Base-by-base conservation (phyloP, 2,329 filamentous ascomycete species). In the Pseudogymnoascus sp. region DNA sequence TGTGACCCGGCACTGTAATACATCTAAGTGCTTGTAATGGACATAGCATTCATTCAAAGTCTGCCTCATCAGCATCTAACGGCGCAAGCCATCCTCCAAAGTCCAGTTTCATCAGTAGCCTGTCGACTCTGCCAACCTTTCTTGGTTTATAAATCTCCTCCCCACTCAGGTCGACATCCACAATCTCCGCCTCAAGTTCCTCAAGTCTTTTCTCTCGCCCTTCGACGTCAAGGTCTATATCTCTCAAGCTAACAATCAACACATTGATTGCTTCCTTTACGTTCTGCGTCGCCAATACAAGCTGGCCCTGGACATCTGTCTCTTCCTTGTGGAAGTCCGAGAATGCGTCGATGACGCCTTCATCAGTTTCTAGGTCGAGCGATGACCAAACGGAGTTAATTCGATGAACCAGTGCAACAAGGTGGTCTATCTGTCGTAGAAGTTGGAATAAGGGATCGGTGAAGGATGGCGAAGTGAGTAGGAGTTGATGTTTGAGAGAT, bases 51-150 rank as follows among this genome's bases (percentile, higher is more conserved):
- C 13, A 57, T 9, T 57, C 50, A 6, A 33, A 57, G n/a, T 21
- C 50, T 2, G 28, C 50, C 2, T 57, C 50, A 8, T 57, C 28
- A 9, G 50, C 4, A 21, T 57, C 50, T 21, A 57, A 57, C 8
- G 50, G 50, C 33, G 50, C 26, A 35, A 75, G 74, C 73, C 73
- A 75, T 0, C 70, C 69, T 4, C 73, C 73, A 68, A 75, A 75
- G 68, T 96, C 92, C 69, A 97, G 78, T 78, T 96, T 96, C 91
- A 96, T 96, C 72, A 97, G 75, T 72, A 97, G 76, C 64, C 90
- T 81, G 77, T 96, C 91, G 53, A 97, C 85, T 0, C 91, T 90
- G 0, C 90, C 90, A 3, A 91, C 84, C 65, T 88, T 86, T 66
- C 85, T 82, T 0, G 91, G 88, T 31, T 87, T 80, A 73, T 90